Base-by-base conservation (phyloP, 805 yeast genomes). In the Ogataea allantospora region DNA sequence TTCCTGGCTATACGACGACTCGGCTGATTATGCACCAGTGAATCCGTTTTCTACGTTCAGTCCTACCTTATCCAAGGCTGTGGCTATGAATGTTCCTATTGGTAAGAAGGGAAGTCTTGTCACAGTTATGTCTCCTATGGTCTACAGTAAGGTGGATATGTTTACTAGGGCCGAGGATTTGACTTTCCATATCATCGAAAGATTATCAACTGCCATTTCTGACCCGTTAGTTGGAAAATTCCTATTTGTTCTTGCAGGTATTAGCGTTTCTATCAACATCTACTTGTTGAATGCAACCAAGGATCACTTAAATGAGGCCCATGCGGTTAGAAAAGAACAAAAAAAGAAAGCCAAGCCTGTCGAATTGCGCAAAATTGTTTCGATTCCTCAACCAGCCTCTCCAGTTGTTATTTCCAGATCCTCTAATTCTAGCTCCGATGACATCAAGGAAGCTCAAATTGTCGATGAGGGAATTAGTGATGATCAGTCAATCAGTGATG, bases 251-350 rank as follows among this genome's bases (percentile, higher is more conserved):
- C 79, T 78, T 8, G 77, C 89, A 43, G 79, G 83, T 17, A 66
- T 86, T 47, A 84, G 95, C 48, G 75, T 87, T 38, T 79, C 83
- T 5, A 79, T 86, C 47, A 93, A 93, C 59, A 78, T 84, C 34
- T 91, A 89, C 61, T 71, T 93, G 49, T 73, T 91, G 59, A 87
- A 88, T 54, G 93, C 87, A 40, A 83, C 95, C n/a, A 75, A 85
- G 60, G 70, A 73, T 37, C 85, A 83, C 50, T 59, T 30, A 56
- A 61, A 38, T 67, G 40, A 47, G 21, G 38, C 35, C 16, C 30
- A 25, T 2, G 30, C 38, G 6, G 19, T 42, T 14, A 24, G 27
- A 9, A 22, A 17, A 7, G 38, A 25, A 12, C 46, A 35, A 26
- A 42, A 42, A 31, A 46, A 45, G 37, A 46, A 43, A 29, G 22